These are phyloP conservation scores for Macrophomina tecta DNA, from an alignment of 2,329 filamentous ascomycete genomes.

Conservation along the genomic window DNA sequence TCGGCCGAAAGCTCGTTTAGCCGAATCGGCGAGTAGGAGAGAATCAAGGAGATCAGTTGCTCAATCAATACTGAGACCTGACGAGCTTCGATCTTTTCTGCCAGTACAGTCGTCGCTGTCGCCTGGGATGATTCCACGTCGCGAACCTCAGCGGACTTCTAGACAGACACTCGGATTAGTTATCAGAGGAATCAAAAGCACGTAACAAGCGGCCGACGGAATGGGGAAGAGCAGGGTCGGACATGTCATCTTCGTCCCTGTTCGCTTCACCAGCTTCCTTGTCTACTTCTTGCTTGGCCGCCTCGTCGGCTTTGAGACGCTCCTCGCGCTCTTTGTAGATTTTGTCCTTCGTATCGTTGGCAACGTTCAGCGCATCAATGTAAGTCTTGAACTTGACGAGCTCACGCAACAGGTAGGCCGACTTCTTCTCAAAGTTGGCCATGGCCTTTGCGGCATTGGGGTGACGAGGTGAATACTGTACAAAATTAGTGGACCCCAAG, in stretches of 20 bases:
- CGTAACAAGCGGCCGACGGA: conserved; percentile 9
- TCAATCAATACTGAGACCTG: not conserved
- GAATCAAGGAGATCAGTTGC: not conserved
- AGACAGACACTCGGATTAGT: not conserved
- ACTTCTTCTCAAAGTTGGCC: conserved; percentile 97
- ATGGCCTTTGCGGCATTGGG: conserved; percentile 83
- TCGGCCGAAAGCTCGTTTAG: not conserved
- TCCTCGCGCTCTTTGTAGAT: conserved; percentile 61
- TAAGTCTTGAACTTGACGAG: conserved; percentile 98
- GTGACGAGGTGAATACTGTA: conserved; percentile 79
- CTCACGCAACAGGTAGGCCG: conserved; percentile 85
- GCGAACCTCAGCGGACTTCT: conserved; percentile 15
- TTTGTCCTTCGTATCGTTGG: conserved; percentile 71
- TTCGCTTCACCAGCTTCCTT: conserved; percentile 1
- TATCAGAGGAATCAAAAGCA: conserved; percentile 14
- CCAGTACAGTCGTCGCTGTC: conserved; percentile 16
- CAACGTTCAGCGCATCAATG: conserved; percentile 80
- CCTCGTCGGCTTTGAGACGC: conserved; percentile 16
- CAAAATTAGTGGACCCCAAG: not conserved
- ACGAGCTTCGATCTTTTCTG: conserved; percentile 1
- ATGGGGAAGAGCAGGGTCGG: not conserved
- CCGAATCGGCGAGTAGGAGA: not conserved
- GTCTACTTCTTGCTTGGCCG: conserved; percentile 4
- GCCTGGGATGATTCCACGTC: conserved; percentile 20
- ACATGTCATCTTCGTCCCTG: conserved; percentile 21